Base-by-base conservation (phyloP, 2,329 filamentous ascomycete species). In the Scortechinia acanthostroma region DNA sequence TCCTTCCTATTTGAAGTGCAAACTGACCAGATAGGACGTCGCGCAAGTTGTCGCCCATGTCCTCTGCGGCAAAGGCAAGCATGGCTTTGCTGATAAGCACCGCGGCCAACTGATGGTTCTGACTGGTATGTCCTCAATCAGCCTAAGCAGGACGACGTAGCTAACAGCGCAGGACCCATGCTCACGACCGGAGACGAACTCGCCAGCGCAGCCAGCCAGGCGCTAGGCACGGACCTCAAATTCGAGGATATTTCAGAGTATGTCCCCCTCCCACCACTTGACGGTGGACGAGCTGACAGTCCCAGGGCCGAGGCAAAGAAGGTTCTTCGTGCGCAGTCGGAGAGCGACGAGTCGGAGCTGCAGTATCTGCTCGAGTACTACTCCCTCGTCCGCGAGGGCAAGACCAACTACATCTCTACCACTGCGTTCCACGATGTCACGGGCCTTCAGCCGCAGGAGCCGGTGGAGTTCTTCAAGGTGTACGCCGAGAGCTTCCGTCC, bases 331-430 rank as follows among this genome's bases (percentile, higher is more conserved):
- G 4, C 30, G 5, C 16, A 20, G 28, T 15, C 25, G 17, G 17
- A 20, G 37, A 50, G 48, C 21, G 45, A 47, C 17, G 56, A 65
- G 51, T 62, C 63, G 4, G 59, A 56, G 47, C 54, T 65, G 45
- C 51, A 71, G 52, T 73, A 71, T 50, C 51, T 75, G 4, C 62
- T 75, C 3, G 70, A 76, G 50, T 75, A 74, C 55, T 75, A 73
- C 56, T 68, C 66, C 37, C 58, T 76, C 5, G 71, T 75, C 6
- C 62, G 69, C 42, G 70, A 73, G 50, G 71, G 72, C 16, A 75
- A 74, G 60, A 72, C 70, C 0, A 76, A 74, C 54, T 75, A 74
- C 53, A 69, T 76, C 50, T 59, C 70, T 2, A 75, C 71, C 1
- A 67, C 64, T 3, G 64, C 70, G 1, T 76, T 74, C 50, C 65